Conservation (phyloP, 1,284 basidiomycete genomes). For the Cryptococcus hybrid region DNA sequence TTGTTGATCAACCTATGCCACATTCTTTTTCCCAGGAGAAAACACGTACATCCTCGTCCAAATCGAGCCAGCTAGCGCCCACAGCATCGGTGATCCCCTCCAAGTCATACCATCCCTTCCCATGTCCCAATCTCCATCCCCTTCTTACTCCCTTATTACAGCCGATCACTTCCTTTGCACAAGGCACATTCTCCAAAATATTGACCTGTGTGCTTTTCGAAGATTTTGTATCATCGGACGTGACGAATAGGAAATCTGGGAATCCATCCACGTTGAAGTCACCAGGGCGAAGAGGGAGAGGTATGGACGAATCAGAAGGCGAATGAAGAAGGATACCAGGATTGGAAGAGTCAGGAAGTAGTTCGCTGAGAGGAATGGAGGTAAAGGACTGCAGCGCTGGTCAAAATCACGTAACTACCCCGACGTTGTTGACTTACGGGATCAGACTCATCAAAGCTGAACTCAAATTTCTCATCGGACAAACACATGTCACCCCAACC, state of each 20-base stretch:
- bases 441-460: slow-evolving; percentile 63
- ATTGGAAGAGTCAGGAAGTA: slow-evolving; percentile 56
- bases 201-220: slow-evolving; percentile 57
- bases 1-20: background rate
- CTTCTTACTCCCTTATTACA: slow-evolving; percentile 43
- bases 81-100: slow-evolving; percentile 72
- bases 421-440: slow-evolving; percentile 54
- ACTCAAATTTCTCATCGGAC: slow-evolving; percentile 75
- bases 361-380: slow-evolving; percentile 62
- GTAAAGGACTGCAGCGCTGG: slow-evolving; percentile 24
- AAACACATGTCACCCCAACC: slow-evolving; percentile 76
- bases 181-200: slow-evolving; percentile 71
- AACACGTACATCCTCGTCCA: slow-evolving; percentile 86
- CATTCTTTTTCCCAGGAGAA: slow-evolving; percentile 9
- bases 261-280: slow-evolving; percentile 95
- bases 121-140: slow-evolving; percentile 63
- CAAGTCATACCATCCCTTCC: slow-evolving; percentile 63
- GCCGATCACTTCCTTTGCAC: slow-evolving; percentile 51
- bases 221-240: slow-evolving; percentile 44
- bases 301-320: slow-evolving; percentile 60
- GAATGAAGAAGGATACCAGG: slow-evolving; percentile 61
- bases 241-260: slow-evolving; percentile 81
- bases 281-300: slow-evolving; percentile 76
- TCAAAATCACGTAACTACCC: background rate
- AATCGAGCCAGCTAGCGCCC: slow-evolving; percentile 78